A percentile compares a stretch with the other conserved stretches of the same genome.
Evolutionary conservation across 23 red algal species (phyloP).

Genomic region (Gracilaria vermiculophylla): DNA sequence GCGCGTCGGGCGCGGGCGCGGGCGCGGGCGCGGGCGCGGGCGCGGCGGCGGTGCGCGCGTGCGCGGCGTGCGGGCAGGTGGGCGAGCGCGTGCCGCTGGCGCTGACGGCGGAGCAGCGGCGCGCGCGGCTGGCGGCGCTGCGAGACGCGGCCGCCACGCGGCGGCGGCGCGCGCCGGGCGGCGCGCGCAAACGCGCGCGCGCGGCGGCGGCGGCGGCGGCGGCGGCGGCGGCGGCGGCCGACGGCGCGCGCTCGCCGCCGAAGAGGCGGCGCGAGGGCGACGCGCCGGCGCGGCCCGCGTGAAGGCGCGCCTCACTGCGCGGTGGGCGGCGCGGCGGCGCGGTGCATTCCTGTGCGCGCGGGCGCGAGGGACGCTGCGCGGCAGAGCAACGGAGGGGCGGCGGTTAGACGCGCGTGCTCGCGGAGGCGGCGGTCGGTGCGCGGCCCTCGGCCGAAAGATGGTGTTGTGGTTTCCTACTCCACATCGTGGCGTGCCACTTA

Average conservation of each 20-base stretch:
- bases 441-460: neutral
- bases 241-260: neutral
- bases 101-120: neutral
- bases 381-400: no score
- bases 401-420: neutral
- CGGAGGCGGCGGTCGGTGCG: neutral
- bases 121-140: neutral
- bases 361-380: no score
- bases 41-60: neutral
- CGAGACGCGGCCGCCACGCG: neutral
- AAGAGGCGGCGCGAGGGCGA: no score
- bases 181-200: no score
- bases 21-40: neutral
- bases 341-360: no score
- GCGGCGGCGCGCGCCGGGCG: no score
- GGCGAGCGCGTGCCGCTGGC: conserved; percentile 36
- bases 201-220: no score
- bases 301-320: neutral
- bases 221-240: neutral
- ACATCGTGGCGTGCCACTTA: neutral
- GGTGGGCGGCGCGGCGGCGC: no score
- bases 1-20: neutral
- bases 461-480: conserved; percentile 2
- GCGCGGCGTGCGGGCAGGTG: neutral
- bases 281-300: no score